Percentiles rank a stretch among this genome's conserved stretches.
phyloP scores from a whole-genome alignment of 1,284 basidiomycete genomes.

The Microbotryomycetes sp. region DNA sequence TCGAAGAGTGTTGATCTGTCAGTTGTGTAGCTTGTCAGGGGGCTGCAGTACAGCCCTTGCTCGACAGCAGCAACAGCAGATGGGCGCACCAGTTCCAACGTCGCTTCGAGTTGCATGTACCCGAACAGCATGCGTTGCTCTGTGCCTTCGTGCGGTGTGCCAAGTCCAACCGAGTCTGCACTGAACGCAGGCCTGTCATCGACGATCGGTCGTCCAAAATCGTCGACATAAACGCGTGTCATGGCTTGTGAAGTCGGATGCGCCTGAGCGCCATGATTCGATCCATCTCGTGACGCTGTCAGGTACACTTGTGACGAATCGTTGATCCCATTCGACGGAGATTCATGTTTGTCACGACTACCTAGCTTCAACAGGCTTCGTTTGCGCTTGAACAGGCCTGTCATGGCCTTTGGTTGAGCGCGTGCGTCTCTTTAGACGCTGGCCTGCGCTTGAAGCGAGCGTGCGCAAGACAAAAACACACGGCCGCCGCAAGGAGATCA shows the following conservation, averaged over 20 bases:
- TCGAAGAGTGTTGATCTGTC: too few species aligned
- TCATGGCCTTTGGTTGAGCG: too few species aligned
- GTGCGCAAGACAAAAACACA: too few species aligned
- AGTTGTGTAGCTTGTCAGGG: too few species aligned
- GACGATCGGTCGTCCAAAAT: conserved; percentile 25
- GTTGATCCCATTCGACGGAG: too few species aligned
- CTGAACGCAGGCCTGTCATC: conserved; percentile 12
- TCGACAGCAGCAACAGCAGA: too few species aligned
- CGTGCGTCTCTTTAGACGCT: too few species aligned
- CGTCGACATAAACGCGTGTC: conserved; percentile 19
- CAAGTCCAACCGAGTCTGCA: background rate
- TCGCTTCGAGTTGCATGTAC: conserved; percentile 23
- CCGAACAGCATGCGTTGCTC: conserved; percentile 27
- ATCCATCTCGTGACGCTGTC: background rate
- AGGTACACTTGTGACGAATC: background rate
- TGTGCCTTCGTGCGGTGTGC: background rate
- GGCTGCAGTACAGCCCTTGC: too few species aligned
- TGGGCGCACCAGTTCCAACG: conserved; percentile 21
- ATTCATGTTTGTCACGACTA: background rate
- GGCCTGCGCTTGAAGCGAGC: too few species aligned
- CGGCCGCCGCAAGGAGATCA: too few species aligned
- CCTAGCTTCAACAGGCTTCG: background rate
- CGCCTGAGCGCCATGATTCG: background rate
- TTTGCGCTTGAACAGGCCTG: background rate
- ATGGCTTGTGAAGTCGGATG: background rate